Evolutionary conservation across 23 red algal species (phyloP), one percentile per base, ranked within the genome.

Genomic region (Rhodosorus marinus): DNA sequence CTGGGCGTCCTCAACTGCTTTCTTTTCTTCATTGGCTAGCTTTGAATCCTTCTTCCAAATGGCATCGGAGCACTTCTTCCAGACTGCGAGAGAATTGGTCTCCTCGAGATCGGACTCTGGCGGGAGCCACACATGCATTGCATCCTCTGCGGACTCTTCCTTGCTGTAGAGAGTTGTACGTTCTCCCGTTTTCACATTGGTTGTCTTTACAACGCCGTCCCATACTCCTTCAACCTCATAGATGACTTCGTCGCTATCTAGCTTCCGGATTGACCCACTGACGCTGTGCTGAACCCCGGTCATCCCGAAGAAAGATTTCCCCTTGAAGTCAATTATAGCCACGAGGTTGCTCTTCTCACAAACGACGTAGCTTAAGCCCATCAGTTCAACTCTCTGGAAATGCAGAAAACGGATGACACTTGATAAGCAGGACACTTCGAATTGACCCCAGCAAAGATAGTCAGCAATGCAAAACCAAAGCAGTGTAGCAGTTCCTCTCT

Each of bases 251-350:
- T 69, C 56, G 22, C 26, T 61, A 22, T 36, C 35, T 30, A 57
- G 55, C 15, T 64, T 31, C 45, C 58, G 52, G 20, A 94, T 53
- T n/a, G 65, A 62, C 67, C 87, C 87, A 3, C 51, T 74, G 1
- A 94, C 66, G 14, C 45, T 79, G 57, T 94, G 76, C 7, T 59
- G 51, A 19, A 79, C 77, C 0, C 60, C 63, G 5, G 70, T 66
- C 6, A 70, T 15, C 20, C 55, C 69, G 8, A 76, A 33, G 4
- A 70, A 54, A 2, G 66, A 60, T 1, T 59, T 64, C 6, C 65
- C 62, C 20, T 70, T 84, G 69, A 72, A 94, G 15, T 94, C 77
- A 26, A 94, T 70, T 24, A 49, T 54, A 20, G 87, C 87, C 7
- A 55, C 75, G 20, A 84, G 70, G 7, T 67, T 71, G n/a, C 43